Conservation (phyloP, 768 basidiomycete species). For the Russula olivacea region DNA sequence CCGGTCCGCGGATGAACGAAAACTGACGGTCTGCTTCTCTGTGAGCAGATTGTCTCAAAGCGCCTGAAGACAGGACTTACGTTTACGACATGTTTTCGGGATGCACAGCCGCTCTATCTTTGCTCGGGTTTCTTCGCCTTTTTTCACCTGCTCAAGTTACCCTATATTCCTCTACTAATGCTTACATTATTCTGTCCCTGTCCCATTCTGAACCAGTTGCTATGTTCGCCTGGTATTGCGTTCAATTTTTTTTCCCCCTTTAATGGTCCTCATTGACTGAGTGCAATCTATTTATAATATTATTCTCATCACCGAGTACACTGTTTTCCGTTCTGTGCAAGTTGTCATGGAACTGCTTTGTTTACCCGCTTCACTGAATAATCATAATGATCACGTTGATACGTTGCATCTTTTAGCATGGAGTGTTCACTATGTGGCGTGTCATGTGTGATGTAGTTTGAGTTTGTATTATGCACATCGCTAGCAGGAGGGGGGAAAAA, state of each 20-base stretch:
- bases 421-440: too few relatives aligned
- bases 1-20: conserved; percentile 12
- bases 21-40: background rate
- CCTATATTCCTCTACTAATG: background rate
- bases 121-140: background rate
- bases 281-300: background rate
- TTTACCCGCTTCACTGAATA: background rate
- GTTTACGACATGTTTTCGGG: background rate
- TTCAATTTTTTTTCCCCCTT: background rate
- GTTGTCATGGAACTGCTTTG: conserved; percentile 5
- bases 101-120: background rate
- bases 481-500: background rate
- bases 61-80: background rate
- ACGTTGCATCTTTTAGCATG: too few relatives aligned
- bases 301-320: background rate
- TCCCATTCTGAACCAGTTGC: background rate
- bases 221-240: background rate
- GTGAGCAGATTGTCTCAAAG: background rate
- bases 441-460: too few relatives aligned
- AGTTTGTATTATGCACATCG: too few relatives aligned
- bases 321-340: background rate
- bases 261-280: conserved; percentile 14
- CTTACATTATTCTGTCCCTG: background rate
- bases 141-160: background rate
- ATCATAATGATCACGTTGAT: background rate